These are phyloP conservation scores for Ophiostoma piceae DNA, from an alignment of 2,329 filamentous ascomycete genomes.

Conservation along the genomic window DNA sequence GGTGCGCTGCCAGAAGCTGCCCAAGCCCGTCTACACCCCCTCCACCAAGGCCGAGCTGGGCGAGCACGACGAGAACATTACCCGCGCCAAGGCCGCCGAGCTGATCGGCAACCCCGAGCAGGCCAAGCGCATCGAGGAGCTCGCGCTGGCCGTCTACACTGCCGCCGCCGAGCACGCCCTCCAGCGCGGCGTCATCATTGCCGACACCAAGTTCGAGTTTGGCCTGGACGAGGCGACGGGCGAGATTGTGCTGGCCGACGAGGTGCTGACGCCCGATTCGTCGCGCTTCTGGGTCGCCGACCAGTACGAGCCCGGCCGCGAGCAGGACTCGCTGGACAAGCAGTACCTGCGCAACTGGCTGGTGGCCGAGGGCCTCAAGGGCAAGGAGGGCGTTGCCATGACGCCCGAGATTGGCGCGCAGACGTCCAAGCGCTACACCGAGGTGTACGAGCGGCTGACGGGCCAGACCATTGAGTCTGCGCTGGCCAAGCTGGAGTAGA, in stretches of 20 bases:
- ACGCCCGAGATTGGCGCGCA: constrained; percentile 63
- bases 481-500: constrained; percentile 28
- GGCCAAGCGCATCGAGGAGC: constrained; percentile 59
- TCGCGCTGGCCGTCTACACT: constrained; percentile 60
- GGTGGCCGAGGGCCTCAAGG: constrained; percentile 65
- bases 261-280: constrained; percentile 78
- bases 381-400: constrained; percentile 66
- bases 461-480: constrained; percentile 45
- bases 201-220: constrained; percentile 59
- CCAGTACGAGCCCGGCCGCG: constrained; percentile 64
- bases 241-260: constrained; percentile 71
- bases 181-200: constrained; percentile 67
- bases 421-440: constrained; percentile 67
- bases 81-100: constrained; percentile 56
- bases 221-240: constrained; percentile 59
- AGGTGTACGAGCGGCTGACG: constrained; percentile 67
- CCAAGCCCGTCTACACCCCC: constrained; percentile 66
- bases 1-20: constrained; percentile 63
- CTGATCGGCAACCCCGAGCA: constrained; percentile 61
- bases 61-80: constrained; percentile 79
- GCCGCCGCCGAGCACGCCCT: constrained; percentile 58
- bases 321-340: constrained; percentile 86
- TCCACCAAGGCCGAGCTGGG: constrained; percentile 80
- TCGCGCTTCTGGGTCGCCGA: constrained; percentile 82
- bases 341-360: constrained; percentile 81